Evolutionary conservation across 208 protist genomes (phyloP), one percentile per base, ranked within the genome.

Genomic region (Histomonas meleagridis): DNA sequence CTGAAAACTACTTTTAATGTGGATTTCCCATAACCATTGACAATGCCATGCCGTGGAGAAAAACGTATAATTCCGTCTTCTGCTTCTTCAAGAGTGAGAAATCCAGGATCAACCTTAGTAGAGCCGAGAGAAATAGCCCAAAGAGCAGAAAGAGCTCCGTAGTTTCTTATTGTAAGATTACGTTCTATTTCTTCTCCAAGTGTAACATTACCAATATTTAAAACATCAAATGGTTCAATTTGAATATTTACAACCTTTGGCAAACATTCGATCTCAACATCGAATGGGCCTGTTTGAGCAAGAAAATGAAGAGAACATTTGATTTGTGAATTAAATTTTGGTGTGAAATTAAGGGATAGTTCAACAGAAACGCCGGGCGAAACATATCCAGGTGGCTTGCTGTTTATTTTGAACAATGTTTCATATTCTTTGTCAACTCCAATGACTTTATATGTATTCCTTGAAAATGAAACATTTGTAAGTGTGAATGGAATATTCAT

Each of bases 211-310:
- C 76, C 76, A 26, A 86, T 43, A 86, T 86, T 14, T 18, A 86
- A 86, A 55, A 86, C 76, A 86, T 86, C 76, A 46, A 86, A 86
- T 26, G 76, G 76, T 10, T 86, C 76, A 55, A 86, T 51, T 55
- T 86, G 76, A 14, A 86, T 86, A 55, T 86, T 86, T 2, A 86
- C 46, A 38, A 46, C 38, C 55, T 86, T 86, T n/a, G 76, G 76
- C 51, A 55, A 51, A 16, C 40, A 32, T 86, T 86, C 46, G 21
- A 86, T 28, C 26, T 46, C 14, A 35, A 86, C 46, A 86, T 86
- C 76, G 32, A 86, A 86, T 38, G 76, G 76, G 32, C 43, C 76
- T 12, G 40, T 48, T n/a, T 86, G 26, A 21, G 76, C 76, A 2
- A 86, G 14, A 46, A 32, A 86, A 55, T 86, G 76, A n/a, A 86